Percentiles rank a stretch among this genome's conserved stretches.
phyloP scores from a whole-genome alignment of 2,329 filamentous ascomycete species.

The Meredithiella fracta region DNA sequence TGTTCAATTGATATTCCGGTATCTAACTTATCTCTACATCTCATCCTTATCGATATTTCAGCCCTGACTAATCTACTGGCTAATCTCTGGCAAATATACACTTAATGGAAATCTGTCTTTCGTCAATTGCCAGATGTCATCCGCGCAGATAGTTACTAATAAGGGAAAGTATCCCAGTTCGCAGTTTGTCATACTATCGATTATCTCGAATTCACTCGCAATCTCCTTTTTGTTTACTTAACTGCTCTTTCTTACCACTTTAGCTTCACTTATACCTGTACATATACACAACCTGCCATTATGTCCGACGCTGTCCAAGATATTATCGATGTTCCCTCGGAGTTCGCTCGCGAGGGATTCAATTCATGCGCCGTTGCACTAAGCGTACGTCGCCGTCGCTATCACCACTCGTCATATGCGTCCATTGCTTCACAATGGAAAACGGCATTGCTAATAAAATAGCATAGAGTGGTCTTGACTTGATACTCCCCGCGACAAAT shows the following conservation, averaged over 20 bases:
- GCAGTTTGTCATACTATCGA: too few species aligned
- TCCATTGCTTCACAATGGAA: background rate
- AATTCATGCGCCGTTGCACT: conserved; percentile 46
- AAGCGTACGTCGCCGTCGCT: conserved; percentile 32
- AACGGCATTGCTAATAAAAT: background rate
- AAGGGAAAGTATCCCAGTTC: too few species aligned
- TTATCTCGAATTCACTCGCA: background rate
- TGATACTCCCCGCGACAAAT: too few species aligned
- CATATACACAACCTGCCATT: conserved; percentile 16
- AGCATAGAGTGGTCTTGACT: too few species aligned
- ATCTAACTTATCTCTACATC: too few species aligned
- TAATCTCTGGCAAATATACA: too few species aligned
- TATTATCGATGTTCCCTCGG: conserved; percentile 49
- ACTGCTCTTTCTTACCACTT: background rate
- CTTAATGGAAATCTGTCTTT: too few species aligned
- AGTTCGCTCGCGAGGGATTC: conserved; percentile 46
- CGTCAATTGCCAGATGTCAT: too few species aligned
- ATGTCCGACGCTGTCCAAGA: conserved; percentile 56
- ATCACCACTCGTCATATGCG: background rate
- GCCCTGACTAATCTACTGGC: too few species aligned
- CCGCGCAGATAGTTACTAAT: too few species aligned
- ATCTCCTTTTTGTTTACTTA: background rate
- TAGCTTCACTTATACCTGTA: background rate
- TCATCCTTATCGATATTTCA: too few species aligned
- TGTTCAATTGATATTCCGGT: too few species aligned